Conservation (phyloP, 495 filamentous ascomycete genomes). For the Emericellopsis terricola region DNA sequence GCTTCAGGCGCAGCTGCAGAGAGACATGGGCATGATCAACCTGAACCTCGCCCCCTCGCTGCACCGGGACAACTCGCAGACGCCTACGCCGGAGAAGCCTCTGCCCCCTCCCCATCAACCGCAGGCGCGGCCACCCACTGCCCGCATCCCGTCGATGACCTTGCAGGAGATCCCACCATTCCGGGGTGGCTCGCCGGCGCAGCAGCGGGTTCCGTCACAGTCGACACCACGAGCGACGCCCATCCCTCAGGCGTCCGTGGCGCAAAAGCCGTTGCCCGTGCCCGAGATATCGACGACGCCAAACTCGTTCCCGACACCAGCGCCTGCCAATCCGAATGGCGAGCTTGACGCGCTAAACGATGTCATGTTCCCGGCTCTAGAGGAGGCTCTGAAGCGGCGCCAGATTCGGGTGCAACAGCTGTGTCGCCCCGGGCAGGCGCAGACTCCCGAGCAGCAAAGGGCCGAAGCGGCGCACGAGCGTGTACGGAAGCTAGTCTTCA, state of each 20-base stretch:
- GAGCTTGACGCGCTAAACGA: slow-evolving; percentile 48
- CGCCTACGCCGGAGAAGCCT: not conserved
- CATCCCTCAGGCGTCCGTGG: slow-evolving; percentile 8
- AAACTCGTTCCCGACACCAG: slow-evolving; percentile 23
- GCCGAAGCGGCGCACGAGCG: slow-evolving; percentile 64
- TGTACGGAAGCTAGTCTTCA: slow-evolving; percentile 58
- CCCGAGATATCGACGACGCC: slow-evolving; percentile 7
- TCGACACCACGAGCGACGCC: slow-evolving; percentile 16
- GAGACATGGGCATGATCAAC: slow-evolving; percentile 37
- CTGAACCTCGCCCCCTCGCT: slow-evolving; percentile 5
- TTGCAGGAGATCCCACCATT: slow-evolving; percentile 37
- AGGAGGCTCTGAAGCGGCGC: slow-evolving; percentile 70
- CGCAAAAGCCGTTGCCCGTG: slow-evolving; percentile 3
- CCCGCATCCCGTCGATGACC: slow-evolving; percentile 18
- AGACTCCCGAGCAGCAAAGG: slow-evolving; percentile 34
- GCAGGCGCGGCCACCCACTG: slow-evolving; percentile 7
- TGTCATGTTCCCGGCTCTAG: slow-evolving; percentile 80
- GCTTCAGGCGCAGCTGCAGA: slow-evolving; percentile 38
- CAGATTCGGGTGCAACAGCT: slow-evolving; percentile 42
- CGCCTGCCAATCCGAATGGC: slow-evolving; percentile 25
- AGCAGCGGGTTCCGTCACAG: slow-evolving; percentile 8
- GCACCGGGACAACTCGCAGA: not conserved
- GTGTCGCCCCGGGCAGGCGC: slow-evolving; percentile 13
- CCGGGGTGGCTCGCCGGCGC: slow-evolving; percentile 17
- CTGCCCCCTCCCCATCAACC: slow-evolving; percentile 1